Conservation (phyloP, 2,329 filamentous ascomycete species). For the Trichophyton mentagrophytes region DNA sequence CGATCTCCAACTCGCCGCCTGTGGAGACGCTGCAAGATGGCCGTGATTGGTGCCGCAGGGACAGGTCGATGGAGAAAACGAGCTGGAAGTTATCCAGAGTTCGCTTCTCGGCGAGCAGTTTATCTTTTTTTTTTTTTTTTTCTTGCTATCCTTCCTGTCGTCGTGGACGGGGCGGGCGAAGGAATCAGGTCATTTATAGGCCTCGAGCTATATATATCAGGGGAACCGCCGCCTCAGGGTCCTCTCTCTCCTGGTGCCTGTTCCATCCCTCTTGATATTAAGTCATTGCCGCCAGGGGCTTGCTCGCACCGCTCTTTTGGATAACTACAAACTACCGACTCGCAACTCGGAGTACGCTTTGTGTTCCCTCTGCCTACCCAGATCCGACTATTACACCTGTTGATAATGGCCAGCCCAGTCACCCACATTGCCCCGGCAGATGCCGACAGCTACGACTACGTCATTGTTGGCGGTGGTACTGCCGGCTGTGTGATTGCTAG, state of each 20-base stretch:
- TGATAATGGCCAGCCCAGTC: conserved; percentile 39
- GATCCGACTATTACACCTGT: background rate
- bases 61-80: background rate
- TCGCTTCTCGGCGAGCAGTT: background rate
- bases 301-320: background rate
- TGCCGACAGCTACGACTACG: conserved; percentile 63
- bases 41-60: background rate
- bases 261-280: background rate
- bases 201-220: background rate
- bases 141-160: background rate
- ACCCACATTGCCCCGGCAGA: conserved; percentile 52
- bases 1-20: background rate
- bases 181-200: too few species aligned
- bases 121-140: background rate
- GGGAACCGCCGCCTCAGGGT: background rate
- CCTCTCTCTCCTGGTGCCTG: too few species aligned
- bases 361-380: background rate
- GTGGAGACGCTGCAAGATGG: background rate
- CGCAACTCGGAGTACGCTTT: too few species aligned
- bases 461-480: conserved; percentile 74
- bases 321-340: background rate
- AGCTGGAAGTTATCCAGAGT: background rate
- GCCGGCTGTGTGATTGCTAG: conserved; percentile 75
- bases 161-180: background rate
- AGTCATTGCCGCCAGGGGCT: background rate